Base-by-base conservation (phyloP, 306 rosid genomes). In the Malus orientalis region DNA sequence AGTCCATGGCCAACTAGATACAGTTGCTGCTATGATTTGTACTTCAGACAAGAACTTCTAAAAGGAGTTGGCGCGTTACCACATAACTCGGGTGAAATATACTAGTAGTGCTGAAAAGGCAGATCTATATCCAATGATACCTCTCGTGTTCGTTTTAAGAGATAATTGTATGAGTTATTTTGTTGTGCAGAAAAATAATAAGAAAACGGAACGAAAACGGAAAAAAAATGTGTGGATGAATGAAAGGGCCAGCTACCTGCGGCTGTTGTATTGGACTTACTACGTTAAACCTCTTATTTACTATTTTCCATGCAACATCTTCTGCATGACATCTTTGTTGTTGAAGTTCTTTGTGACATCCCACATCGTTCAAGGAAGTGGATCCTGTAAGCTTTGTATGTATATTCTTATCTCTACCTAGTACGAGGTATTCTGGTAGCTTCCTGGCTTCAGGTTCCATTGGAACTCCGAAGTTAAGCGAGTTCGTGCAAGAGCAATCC, bases 1-100 rank as follows among this genome's bases (percentile, higher is more conserved):
- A 84, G 76, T 68, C 81, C 27, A 23, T 75, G 13, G 73, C 76
- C 62, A 80, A 77, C 27, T 83, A 80, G 76, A 62, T 32, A 60
- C 7, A 10, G n/a, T 76, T 78, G 67, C 42, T 66, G 25, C 40
- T 61, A 22, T 4, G 42, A 25, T 49, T 61, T 79, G 75, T 36
- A 68, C 8, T 32, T 68, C 36, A 30, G 47, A 76, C 67, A 33
- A 57, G 42, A 45, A 60, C 29, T 2, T 67, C 68, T 8, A 25
- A 25, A 23, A 4, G 69, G 67, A 53, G 59, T 38, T 27, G 55
- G 59, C 33, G 44, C 3, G 38, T 60, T 33, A 47, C 36, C 53
- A 68, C 58, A 27, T 75, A 47, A 27, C 38, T 69, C 15, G 11
- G 11, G 38, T 6, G 38, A 33, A 33, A 33, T 33, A 36, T 70